Evolutionary conservation across 495 filamentous ascomycete species (phyloP), one percentile per base, ranked within the genome.

Genomic region (Trichoderma asperelloides): DNA sequence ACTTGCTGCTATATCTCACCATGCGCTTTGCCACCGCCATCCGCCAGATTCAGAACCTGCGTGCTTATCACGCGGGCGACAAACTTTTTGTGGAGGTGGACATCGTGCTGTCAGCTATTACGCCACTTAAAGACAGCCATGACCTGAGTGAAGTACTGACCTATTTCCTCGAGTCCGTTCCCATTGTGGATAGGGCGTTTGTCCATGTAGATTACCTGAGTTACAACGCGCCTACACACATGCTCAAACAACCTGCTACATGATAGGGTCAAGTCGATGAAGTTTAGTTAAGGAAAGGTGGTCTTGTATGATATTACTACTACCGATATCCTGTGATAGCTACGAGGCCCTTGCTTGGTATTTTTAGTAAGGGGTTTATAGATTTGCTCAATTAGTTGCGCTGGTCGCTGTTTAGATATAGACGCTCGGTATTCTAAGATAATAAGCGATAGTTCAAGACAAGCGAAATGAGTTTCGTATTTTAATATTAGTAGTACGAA

Each of bases 21-120:
- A 96, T 97, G 92, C 87, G 93, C 2, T 97, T 97, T 72, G 93
- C 93, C 25, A 91, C 89, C 64, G 89, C 89, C 4, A 93, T 97
- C 68, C 87, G 87, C 70, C 89, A 92, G 71, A 95, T 97, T 47
- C 93, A 96, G 72, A 89, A 91, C 27, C 74, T 96, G 21, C 87
- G 94, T 66, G 93, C 92, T 0, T 97, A 97, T 73, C 92, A 96
- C 71, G 85, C 89, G 0, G 93, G 93, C 9, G 93, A 97, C 70
- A 90, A 93, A 76, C 81, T 97, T 18, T 96, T 91, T 69, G 91
- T 96, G 3, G 93, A 96, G 72, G 82, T 85, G 7, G 84, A 86
- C 66, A 85, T 96, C 37, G 90, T 97, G 25, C 79, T 97, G 33
- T 91, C 95, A 70, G 89, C 90, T 67, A 83, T 82, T 62, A 94